Evolutionary conservation across 2,329 filamentous ascomycete genomes (phyloP).

Genomic region (Coleophoma cylindrospora): DNA sequence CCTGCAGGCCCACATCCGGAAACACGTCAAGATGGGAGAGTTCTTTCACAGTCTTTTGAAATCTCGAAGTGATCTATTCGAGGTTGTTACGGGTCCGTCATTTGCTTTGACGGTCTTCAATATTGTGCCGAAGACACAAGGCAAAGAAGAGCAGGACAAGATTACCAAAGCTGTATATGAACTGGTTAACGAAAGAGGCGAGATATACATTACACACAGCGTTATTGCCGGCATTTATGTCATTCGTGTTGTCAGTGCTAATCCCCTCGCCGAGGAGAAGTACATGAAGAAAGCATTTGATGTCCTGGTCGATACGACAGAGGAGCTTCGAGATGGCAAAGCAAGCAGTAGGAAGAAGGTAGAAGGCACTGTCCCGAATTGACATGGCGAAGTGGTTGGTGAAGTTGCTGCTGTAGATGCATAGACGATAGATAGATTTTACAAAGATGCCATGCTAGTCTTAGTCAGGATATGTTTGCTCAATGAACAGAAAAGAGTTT

Average conservation of each 20-base stretch:
- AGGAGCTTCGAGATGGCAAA: constrained; percentile 21
- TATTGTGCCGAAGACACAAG: constrained; percentile 40
- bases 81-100: constrained; percentile 65
- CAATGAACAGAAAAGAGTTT: too few species aligned
- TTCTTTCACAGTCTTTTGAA: constrained; percentile 59
- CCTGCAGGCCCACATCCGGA: constrained; percentile 66
- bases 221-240: constrained; percentile 69
- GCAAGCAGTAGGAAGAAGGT: constrained; percentile 1
- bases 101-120: constrained; percentile 79
- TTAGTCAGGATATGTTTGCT: too few species aligned
- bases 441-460: too few species aligned
- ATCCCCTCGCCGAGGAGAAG: constrained; percentile 63
- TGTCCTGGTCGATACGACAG: constrained; percentile 49
- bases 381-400: constrained; percentile 10
- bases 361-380: constrained; percentile 10
- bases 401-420: constrained; percentile 5
- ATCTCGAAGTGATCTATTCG: constrained; percentile 64
- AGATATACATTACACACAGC: constrained; percentile 79
- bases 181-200: constrained; percentile 64
- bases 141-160: constrained; percentile 52
- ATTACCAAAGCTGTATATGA: constrained; percentile 74
- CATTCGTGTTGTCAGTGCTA: constrained; percentile 76
- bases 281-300: constrained; percentile 72
- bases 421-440: too few species aligned
- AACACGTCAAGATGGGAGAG: constrained; percentile 65